phyloP scores from a whole-genome alignment of 2,329 filamentous ascomycete species.

The Ophiocordyceps australis region DNA sequence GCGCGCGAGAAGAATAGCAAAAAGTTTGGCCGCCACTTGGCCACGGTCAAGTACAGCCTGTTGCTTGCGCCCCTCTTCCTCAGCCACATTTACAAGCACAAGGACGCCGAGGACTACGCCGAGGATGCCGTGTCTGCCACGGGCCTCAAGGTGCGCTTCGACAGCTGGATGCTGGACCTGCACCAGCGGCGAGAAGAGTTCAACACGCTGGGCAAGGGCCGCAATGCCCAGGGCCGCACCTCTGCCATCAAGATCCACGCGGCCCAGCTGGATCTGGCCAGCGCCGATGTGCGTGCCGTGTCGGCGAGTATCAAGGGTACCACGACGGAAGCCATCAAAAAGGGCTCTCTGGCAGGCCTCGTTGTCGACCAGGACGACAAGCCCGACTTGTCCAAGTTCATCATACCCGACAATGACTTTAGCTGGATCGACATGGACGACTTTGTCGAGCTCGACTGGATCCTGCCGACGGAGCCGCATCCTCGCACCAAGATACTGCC shows the following conservation, averaged over 20 bases:
- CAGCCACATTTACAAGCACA: constrained; percentile 97
- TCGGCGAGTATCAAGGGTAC: constrained; percentile 79
- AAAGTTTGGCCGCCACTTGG: constrained; percentile 90
- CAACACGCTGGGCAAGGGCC: constrained; percentile 59
- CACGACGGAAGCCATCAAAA: constrained; percentile 56
- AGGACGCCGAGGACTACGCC: constrained; percentile 74
- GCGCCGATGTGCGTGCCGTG: constrained; percentile 81
- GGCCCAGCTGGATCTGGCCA: constrained; percentile 79
- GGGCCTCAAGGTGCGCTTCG: constrained; percentile 86
- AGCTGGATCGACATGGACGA: constrained; percentile 99
- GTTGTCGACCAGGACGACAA: constrained; percentile 36
- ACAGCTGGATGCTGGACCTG: constrained; percentile 93
- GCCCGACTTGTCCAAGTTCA: constrained; percentile 71
- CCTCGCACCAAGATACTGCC: constrained; percentile 90
- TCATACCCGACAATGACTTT: constrained; percentile 86
- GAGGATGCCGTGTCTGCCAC: constrained; percentile 71
- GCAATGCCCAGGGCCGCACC: constrained; percentile 60
- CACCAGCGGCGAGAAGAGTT: constrained; percentile 91
- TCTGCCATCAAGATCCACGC: constrained; percentile 93
- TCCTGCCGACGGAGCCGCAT: constrained; percentile 73
- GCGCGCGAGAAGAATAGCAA: constrained; percentile 93
- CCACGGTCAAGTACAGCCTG: constrained; percentile 97
- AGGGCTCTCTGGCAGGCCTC: constrained; percentile 30
- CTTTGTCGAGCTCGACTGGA: constrained; percentile 96
- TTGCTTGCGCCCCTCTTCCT: constrained; percentile 84